phyloP scores from a whole-genome alignment of 2,329 filamentous ascomycete species.

The Aspergillus brunneoviolaceus region DNA sequence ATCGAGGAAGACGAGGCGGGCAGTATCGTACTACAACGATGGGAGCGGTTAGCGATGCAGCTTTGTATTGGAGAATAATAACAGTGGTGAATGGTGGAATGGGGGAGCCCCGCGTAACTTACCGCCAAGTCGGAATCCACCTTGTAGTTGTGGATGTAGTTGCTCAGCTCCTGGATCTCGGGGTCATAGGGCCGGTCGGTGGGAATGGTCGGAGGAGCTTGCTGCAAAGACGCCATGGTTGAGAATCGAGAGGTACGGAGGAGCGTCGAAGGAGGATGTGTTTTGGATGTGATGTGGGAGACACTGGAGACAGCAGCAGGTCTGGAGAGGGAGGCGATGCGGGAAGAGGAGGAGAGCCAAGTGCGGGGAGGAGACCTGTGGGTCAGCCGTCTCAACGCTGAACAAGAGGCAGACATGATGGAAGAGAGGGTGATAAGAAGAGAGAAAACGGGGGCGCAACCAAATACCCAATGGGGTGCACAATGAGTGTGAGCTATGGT shows the following conservation, averaged over 20 bases:
- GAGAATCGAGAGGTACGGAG: slow-evolving; percentile 40
- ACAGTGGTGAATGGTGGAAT: background rate
- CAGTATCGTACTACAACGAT: slow-evolving; percentile 70
- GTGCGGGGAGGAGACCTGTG: slow-evolving; percentile 40
- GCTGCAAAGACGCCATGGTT: slow-evolving; percentile 44
- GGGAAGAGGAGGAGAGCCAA: slow-evolving; percentile 42
- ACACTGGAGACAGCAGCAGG: slow-evolving; percentile 30
- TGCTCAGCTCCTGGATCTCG: slow-evolving; percentile 92
- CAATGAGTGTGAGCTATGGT: background rate
- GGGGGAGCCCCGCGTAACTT: slow-evolving; percentile 51
- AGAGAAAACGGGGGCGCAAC: background rate
- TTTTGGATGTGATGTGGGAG: slow-evolving; percentile 16
- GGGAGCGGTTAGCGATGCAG: background rate
- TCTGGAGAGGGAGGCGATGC: slow-evolving; percentile 44
- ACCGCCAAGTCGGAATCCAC: slow-evolving; percentile 87
- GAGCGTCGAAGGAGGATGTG: slow-evolving; percentile 18
- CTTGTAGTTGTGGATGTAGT: slow-evolving; percentile 88
- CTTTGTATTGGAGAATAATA: background rate
- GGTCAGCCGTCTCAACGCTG: slow-evolving; percentile 44
- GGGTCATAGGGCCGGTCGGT: slow-evolving; percentile 69
- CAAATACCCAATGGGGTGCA: background rate
- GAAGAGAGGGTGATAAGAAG: slow-evolving; percentile 1
- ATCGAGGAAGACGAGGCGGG: slow-evolving; percentile 93
- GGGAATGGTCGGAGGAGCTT: slow-evolving; percentile 36
- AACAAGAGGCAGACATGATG: slow-evolving; percentile 42